Evolutionary conservation across 2,329 filamentous ascomycete species (phyloP).

Genomic region (Elsinoe arachidis): DNA sequence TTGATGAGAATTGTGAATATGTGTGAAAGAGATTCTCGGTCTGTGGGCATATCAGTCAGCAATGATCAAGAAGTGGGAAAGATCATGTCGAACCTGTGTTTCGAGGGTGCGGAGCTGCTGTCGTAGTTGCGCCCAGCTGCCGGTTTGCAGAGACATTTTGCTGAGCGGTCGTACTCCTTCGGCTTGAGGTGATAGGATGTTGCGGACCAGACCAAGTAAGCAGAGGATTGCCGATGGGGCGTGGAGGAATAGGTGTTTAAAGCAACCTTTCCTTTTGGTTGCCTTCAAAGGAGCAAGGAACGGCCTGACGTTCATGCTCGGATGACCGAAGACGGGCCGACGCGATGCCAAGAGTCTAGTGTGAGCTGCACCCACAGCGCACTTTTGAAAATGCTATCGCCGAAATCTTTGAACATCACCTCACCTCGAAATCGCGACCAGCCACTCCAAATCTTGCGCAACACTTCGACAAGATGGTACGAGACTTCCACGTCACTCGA

Average conservation of each 20-base stretch:
- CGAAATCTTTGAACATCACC: slow-evolving; percentile 13
- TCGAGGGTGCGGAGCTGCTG: slow-evolving; percentile 85
- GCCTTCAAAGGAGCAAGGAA: background rate
- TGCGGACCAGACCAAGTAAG: too few species aligned
- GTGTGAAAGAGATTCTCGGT: slow-evolving; percentile 74
- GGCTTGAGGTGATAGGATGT: background rate
- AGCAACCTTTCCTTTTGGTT: background rate
- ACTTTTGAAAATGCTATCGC: slow-evolving; percentile 12
- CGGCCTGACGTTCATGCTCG: background rate
- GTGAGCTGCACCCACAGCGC: slow-evolving; percentile 8
- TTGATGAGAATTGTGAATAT: slow-evolving; percentile 84
- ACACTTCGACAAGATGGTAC: slow-evolving; percentile 16
- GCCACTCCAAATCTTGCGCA: slow-evolving; percentile 5
- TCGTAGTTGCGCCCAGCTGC: slow-evolving; percentile 81
- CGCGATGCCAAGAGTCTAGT: slow-evolving; percentile 12
- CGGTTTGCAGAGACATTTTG: slow-evolving; percentile 12
- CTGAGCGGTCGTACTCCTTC: background rate
- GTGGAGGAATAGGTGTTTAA: background rate
- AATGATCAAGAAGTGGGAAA: background rate
- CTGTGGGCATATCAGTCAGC: slow-evolving; percentile 38
- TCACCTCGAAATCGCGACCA: slow-evolving; percentile 7
- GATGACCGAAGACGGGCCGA: slow-evolving; percentile 5
- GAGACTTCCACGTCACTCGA: slow-evolving; percentile 16
- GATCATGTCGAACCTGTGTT: slow-evolving; percentile 57
- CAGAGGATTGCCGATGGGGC: background rate